These are phyloP conservation scores for Fraxinus albicans DNA, from an alignment of 305 asterid genomes.

Conservation along the genomic window DNA sequence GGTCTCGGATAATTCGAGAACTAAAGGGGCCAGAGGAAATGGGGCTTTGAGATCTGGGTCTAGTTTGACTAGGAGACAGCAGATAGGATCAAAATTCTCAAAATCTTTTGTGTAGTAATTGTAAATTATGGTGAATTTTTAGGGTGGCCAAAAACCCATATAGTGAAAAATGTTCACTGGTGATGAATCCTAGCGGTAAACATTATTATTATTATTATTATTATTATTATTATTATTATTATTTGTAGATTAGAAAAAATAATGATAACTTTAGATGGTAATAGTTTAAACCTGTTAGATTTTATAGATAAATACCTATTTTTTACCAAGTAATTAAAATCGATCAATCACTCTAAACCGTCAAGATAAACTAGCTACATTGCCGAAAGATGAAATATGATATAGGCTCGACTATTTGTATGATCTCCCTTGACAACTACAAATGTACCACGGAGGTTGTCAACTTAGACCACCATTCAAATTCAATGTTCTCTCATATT, in stretches of 20 bases:
- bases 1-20: conserved; percentile 4
- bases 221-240: too few species aligned
- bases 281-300: too few species aligned
- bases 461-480: background rate
- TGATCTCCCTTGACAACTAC: background rate
- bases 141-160: background rate
- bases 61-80: background rate
- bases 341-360: too few species aligned
- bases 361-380: background rate
- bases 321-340: too few species aligned
- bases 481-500: too few species aligned
- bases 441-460: too few species aligned
- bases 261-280: too few species aligned
- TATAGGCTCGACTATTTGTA: background rate
- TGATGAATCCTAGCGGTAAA: background rate
- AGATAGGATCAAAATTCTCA: background rate
- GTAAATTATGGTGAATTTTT: background rate
- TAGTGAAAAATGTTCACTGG: background rate
- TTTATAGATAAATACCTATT: too few species aligned
- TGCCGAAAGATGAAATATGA: background rate
- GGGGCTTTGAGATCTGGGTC: background rate
- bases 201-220: too few species aligned
- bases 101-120: background rate
- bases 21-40: conserved; percentile 3
- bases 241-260: too few species aligned